Percentiles rank a stretch among this genome's conserved stretches.
Evolutionary conservation across 2,329 filamentous ascomycete species (phyloP).

Genomic region (Scedosporium aurantiacum): DNA sequence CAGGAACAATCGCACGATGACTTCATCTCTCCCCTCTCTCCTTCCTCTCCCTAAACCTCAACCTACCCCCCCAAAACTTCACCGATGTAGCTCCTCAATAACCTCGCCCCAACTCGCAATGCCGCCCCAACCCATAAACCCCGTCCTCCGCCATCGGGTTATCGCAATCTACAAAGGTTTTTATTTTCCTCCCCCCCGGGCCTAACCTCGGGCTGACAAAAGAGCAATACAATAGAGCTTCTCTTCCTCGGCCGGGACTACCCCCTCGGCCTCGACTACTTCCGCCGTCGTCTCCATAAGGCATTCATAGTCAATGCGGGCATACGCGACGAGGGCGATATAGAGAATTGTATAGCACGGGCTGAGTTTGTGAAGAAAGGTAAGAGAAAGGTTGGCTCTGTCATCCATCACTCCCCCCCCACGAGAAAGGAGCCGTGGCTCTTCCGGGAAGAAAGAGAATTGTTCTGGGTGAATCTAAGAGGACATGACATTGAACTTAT

Average conservation of each 20-base stretch:
- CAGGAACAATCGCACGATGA: neutral
- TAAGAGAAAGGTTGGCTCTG: constrained; percentile 20
- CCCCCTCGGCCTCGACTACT: constrained; percentile 72
- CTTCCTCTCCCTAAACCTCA: neutral
- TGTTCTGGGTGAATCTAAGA: no score
- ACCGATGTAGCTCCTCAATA: neutral
- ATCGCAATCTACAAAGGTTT: constrained; percentile 81
- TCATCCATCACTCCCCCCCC: no score
- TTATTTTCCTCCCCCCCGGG: neutral
- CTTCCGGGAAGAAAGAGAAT: no score
- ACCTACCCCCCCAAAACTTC: neutral
- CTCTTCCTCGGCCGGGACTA: constrained; percentile 79
- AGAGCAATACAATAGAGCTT: constrained; percentile 61
- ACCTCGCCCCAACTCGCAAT: no score
- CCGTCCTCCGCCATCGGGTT: constrained; percentile 61
- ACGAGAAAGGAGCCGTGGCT: no score
- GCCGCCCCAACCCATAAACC: constrained; percentile 24
- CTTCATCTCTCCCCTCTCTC: constrained; percentile 5
- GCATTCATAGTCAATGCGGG: constrained; percentile 71
- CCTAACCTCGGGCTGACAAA: neutral
- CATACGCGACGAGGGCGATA: constrained; percentile 62
- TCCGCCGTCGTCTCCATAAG: constrained; percentile 67
- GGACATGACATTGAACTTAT: no score
- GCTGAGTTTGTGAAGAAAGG: constrained; percentile 90
- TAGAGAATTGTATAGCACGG: constrained; percentile 61